phyloP scores from a whole-genome alignment of 768 basidiomycete species.

The Naematelia aurantialba region DNA sequence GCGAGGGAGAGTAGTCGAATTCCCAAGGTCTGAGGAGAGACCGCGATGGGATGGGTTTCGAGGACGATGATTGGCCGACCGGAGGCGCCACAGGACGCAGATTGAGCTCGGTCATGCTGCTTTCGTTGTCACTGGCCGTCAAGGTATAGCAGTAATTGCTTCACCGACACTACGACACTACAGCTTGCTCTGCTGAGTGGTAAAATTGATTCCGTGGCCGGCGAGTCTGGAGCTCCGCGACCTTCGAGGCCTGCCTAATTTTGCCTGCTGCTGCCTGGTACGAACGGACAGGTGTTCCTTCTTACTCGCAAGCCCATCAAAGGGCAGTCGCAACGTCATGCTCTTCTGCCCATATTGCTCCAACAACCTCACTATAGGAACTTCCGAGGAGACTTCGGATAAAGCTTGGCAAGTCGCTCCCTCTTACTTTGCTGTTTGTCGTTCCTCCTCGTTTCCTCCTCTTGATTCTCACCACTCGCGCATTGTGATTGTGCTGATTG shows the following conservation, averaged over 20 bases:
- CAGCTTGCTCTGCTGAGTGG: background rate
- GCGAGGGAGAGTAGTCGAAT: constrained; percentile 34
- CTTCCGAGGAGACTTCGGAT: constrained; percentile 34
- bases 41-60: constrained; percentile 29
- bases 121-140: background rate
- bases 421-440: background rate
- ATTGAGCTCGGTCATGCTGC: constrained; percentile 27
- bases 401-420: constrained; percentile 42
- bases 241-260: background rate
- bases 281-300: background rate
- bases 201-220: background rate
- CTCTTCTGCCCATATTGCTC: constrained; percentile 93
- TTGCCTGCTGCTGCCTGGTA: background rate
- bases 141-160: background rate
- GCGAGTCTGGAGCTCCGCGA: background rate
- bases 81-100: constrained; percentile 22
- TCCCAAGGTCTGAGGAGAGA: constrained; percentile 36
- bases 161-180: too few relatives aligned
- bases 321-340: constrained; percentile 54
- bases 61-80: background rate
- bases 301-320: background rate
- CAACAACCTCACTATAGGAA: constrained; percentile 56
- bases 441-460: background rate
- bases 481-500: constrained; percentile 64
- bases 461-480: background rate